phyloP scores from a whole-genome alignment of 345 rosid species.

The Hibiscus mutabilis region DNA sequence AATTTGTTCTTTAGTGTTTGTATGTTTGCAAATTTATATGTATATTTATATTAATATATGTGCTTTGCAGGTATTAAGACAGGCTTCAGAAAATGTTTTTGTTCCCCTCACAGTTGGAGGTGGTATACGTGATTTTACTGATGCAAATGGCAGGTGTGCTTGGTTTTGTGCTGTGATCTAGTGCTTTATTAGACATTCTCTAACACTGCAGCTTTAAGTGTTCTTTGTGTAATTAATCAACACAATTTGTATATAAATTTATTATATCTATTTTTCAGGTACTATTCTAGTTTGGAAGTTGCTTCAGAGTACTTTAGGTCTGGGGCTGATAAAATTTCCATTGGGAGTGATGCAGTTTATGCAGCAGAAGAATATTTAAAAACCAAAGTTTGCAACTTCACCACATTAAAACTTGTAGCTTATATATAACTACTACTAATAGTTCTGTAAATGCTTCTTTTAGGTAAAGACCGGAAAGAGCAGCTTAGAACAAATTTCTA shows the following conservation, averaged over 20 bases:
- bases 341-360: constrained; percentile 95
- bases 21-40: not conserved
- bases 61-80: constrained; percentile 64
- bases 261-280: constrained; percentile 31
- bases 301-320: constrained; percentile 97
- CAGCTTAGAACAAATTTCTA: constrained; percentile 90
- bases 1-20: not conserved
- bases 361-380: constrained; percentile 81
- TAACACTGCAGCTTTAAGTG: not conserved
- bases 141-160: constrained; percentile 80
- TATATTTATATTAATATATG: constrained; percentile 8
- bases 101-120: constrained; percentile 98
- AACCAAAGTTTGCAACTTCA: constrained; percentile 56
- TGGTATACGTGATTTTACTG: constrained; percentile 93
- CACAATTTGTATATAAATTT: not conserved
- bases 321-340: constrained; percentile 92
- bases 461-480: constrained; percentile 82
- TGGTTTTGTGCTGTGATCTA: not conserved
- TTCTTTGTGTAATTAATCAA: not conserved
- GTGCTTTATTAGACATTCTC: not conserved
- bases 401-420: not conserved
- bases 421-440: constrained; percentile 7
- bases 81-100: constrained; percentile 87
- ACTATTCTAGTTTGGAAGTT: constrained; percentile 95
- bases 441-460: constrained; percentile 12